Base-by-base conservation (phyloP, 192 early-diverging fungal species). In the Coemansia sp. region DNA sequence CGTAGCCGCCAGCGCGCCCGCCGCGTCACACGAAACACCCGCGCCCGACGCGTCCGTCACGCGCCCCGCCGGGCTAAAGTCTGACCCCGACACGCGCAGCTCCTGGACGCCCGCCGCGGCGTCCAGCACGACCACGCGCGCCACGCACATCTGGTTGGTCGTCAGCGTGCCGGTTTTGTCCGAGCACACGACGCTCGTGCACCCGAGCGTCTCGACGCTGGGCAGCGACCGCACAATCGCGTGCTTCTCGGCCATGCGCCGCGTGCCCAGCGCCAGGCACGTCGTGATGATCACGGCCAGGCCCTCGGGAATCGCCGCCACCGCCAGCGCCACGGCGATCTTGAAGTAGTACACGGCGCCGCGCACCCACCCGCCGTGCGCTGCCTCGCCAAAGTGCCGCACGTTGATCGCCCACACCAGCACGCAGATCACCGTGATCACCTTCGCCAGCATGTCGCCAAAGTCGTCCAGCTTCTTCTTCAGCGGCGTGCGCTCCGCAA, bases 81-180 rank as follows among this genome's bases (percentile, higher is more conserved):
- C 90, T 13, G 88, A 82, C 31, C 95, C 95, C 8, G 86, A 81
- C 17, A 97, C 85, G 30, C 83, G 60, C 47, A 85, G 85, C 71
- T 97, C 94, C 45, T 78, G 52, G 21, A 86, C 45, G 4, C 63
- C 36, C 22, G 64, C 74, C 4, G 56, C 45, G 9, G 58, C 63
- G 46, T 31, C 14, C 8, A 47, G 26, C 2, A 92, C 79, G 18
- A 65, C 37, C 15, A 85, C 63, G 27, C 81, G 80, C n/a, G 88
- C 79, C 8, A 90, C 89, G 51, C 87, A 88, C 97, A 99, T 99
- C 69, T 96, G 90, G 77, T 96, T 96, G 22, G 94, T 97, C 10
- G 97, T 99, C 63, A 99, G 81, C 27, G 97, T 99, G 45, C 97
- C 97, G 14, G 97, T 99, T 81, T 99, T 99, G 83, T 99, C 97